Evolutionary conservation across 768 basidiomycete species (phyloP).

Genomic region (Suillus discolor): DNA sequence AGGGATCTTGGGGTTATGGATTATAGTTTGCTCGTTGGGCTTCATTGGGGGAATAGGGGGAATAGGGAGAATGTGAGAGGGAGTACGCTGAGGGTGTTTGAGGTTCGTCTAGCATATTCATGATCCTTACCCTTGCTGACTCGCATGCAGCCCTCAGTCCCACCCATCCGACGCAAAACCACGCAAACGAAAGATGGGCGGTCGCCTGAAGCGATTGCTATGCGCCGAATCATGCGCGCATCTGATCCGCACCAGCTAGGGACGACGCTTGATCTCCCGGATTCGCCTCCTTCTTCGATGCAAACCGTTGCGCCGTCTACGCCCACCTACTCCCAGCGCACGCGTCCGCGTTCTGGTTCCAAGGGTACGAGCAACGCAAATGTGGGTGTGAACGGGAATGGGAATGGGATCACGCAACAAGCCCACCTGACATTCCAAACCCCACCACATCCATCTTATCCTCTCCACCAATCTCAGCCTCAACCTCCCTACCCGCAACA

Average conservation of each 20-base stretch:
- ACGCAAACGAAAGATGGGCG: slow-evolving; percentile 57
- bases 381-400: neutral
- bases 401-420: neutral
- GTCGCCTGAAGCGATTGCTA: slow-evolving; percentile 76
- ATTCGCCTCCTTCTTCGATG: slow-evolving; percentile 24
- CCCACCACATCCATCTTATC: neutral
- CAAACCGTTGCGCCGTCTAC: slow-evolving; percentile 30
- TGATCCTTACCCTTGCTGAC: neutral
- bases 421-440: neutral
- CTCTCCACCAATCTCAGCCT: neutral
- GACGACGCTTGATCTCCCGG: slow-evolving; percentile 56
- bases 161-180: slow-evolving; percentile 60
- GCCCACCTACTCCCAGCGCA: neutral
- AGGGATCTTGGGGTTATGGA: slow-evolving; percentile 91
- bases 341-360: neutral
- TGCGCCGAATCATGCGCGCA: slow-evolving; percentile 83
- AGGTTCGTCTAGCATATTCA: slow-evolving; percentile 51
- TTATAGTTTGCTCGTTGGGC: slow-evolving; percentile 91
- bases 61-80: slow-evolving; percentile 91
- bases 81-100: slow-evolving; percentile 91
- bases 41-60: slow-evolving; percentile 88
- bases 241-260: slow-evolving; percentile 79
- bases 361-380: neutral
- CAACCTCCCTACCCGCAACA: neutral
- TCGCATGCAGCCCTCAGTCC: slow-evolving; percentile 63